Percentiles rank a stretch among this genome's conserved stretches.
These are phyloP conservation scores for Pleurotus salmoneostramineus DNA, from an alignment of 768 basidiomycete genomes.

Conservation along the genomic window DNA sequence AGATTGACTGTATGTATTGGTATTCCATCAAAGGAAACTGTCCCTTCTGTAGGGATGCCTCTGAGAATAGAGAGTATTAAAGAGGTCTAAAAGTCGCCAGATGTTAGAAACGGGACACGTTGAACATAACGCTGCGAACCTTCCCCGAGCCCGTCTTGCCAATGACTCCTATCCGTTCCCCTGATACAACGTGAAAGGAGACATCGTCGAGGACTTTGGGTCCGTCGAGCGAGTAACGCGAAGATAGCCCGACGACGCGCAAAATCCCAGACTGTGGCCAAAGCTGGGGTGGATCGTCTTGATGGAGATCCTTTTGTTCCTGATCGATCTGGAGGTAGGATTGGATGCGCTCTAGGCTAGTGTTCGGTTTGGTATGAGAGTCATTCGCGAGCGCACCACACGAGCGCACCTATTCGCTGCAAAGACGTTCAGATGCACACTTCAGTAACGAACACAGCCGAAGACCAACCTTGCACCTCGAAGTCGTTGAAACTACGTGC, in stretches of 20 bases:
- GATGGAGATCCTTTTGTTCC: slow-evolving; percentile 37
- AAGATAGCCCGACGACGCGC: slow-evolving; percentile 48
- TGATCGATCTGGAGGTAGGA: slow-evolving; percentile 60
- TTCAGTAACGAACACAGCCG: neutral
- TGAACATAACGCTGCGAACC: slow-evolving; percentile 15
- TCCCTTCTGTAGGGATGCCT: slow-evolving; percentile 54
- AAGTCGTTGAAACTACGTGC: slow-evolving; percentile 39
- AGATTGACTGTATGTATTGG: slow-evolving; percentile 47
- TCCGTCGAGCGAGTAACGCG: slow-evolving; percentile 47
- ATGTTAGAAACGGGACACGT: neutral
- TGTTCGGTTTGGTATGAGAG: neutral
- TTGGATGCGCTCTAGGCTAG: slow-evolving; percentile 65
- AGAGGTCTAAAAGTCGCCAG: slow-evolving; percentile 38
- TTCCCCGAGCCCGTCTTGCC: slow-evolving; percentile 45
- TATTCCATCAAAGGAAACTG: slow-evolving; percentile 52
- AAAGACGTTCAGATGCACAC: no score
- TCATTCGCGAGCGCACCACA: neutral
- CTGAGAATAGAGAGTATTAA: slow-evolving; percentile 52
- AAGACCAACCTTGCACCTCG: slow-evolving; percentile 37
- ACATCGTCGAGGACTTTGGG: slow-evolving; percentile 57
- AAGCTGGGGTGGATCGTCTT: slow-evolving; percentile 54
- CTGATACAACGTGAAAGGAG: slow-evolving; percentile 46
- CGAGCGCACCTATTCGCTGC: no score
- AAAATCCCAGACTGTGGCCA: slow-evolving; percentile 64
- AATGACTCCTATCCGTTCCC: slow-evolving; percentile 55